These are phyloP conservation scores for Dothiorella sarmentorum DNA, from an alignment of 2,329 filamentous ascomycete genomes.

Conservation along the genomic window DNA sequence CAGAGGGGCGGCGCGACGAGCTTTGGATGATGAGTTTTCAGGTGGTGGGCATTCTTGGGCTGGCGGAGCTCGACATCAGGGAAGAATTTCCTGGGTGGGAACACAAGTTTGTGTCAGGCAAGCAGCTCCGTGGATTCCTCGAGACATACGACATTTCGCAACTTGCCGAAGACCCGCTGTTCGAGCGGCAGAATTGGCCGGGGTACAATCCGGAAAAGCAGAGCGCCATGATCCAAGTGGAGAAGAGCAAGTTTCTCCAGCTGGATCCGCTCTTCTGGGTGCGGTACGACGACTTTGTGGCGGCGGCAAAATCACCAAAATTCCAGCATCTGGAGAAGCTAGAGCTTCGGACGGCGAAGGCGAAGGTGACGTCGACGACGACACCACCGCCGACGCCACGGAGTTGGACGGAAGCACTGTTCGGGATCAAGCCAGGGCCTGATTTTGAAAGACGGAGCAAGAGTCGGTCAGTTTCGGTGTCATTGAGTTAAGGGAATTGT, in stretches of 20 bases:
- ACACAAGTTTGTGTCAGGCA: slow-evolving; percentile 31
- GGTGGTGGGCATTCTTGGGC: slow-evolving; percentile 38
- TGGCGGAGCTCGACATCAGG: slow-evolving; percentile 38
- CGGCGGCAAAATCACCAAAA: not conserved
- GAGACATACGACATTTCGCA: slow-evolving; percentile 37
- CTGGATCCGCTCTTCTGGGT: slow-evolving; percentile 23
- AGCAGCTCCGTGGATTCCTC: slow-evolving; percentile 36
- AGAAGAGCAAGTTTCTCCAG: slow-evolving; percentile 19
- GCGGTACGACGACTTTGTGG: slow-evolving; percentile 21
- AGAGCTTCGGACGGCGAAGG: slow-evolving; percentile 14
- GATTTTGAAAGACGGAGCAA: slow-evolving; percentile 13
- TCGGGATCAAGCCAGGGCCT: slow-evolving; percentile 17
- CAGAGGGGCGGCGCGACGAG: slow-evolving; percentile 23
- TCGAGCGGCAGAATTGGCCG: slow-evolving; percentile 36
- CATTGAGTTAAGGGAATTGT: slow-evolving; percentile 8
- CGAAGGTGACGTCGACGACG: slow-evolving; percentile 9
- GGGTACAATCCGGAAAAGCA: slow-evolving; percentile 33
- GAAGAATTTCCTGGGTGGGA: slow-evolving; percentile 31
- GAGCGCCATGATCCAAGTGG: slow-evolving; percentile 10
- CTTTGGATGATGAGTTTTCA: slow-evolving; percentile 40
- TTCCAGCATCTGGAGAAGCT: slow-evolving; percentile 11
- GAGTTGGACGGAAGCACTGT: slow-evolving; percentile 18
- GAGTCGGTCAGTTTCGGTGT: slow-evolving; percentile 14
- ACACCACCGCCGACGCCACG: slow-evolving; percentile 17
- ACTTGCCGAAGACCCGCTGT: slow-evolving; percentile 38